Conservation (phyloP, 2,329 filamentous ascomycete species). For the Calonectria honghensis region DNA sequence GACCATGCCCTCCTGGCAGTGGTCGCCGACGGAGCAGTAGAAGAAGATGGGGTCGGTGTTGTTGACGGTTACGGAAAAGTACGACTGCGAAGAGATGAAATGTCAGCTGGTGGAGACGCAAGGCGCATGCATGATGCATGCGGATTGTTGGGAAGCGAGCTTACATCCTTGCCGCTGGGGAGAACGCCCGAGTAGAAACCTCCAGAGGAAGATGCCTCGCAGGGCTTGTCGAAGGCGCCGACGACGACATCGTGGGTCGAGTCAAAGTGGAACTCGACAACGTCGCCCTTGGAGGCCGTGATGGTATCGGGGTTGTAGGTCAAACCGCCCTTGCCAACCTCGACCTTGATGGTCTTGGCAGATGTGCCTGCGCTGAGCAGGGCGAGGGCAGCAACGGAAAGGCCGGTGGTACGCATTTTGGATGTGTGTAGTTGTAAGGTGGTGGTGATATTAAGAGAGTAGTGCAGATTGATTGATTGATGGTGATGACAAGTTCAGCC, state of each 20-base stretch:
- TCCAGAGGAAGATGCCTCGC: conserved; percentile 59
- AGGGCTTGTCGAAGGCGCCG: conserved; percentile 69
- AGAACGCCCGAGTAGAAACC: conserved; percentile 47
- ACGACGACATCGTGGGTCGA: conserved; percentile 71
- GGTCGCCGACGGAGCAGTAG: conserved; percentile 54
- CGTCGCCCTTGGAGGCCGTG: conserved; percentile 66
- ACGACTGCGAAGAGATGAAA: conserved; percentile 8
- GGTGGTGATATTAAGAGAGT: neutral
- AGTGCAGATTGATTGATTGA: neutral
- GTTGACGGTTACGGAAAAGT: conserved; percentile 55
- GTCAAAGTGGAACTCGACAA: conserved; percentile 73
- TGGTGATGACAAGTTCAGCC: neutral
- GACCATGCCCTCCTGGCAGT: conserved; percentile 59
- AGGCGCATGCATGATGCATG: neutral
- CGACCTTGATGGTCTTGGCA: conserved; percentile 58
- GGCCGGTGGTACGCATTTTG: neutral
- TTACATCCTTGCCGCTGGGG: conserved; percentile 32
- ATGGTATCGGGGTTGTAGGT: conserved; percentile 67
- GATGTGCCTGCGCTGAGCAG: conserved; percentile 45
- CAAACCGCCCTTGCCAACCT: conserved; percentile 66
- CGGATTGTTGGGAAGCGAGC: neutral
- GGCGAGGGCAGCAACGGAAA: neutral
- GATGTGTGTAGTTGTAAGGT: neutral
- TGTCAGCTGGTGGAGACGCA: neutral
- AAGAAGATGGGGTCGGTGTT: conserved; percentile 56